Evolutionary conservation across 371 early-diverging fungal genomes (phyloP).

Genomic region (Mortierella sp.): DNA sequence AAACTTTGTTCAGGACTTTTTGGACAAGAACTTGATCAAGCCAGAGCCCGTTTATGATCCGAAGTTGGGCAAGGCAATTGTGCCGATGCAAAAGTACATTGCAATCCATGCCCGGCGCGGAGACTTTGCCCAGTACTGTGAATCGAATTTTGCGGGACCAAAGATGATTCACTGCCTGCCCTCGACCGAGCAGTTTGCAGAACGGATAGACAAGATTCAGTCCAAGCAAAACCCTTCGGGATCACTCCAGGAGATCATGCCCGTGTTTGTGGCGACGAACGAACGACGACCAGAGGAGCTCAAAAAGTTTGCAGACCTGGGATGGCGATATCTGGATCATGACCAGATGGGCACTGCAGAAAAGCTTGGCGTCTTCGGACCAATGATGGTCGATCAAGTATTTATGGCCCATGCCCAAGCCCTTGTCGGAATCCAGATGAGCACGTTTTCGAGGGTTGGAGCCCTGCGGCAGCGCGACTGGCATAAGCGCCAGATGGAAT

Average conservation of each 20-base stretch:
- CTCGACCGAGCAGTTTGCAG: slow-evolving; percentile 41
- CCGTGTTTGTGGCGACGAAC: slow-evolving; percentile 49
- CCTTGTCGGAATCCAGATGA: slow-evolving; percentile 45
- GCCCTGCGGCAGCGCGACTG: slow-evolving; percentile 48
- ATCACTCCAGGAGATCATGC: slow-evolving; percentile 16
- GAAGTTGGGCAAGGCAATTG: slow-evolving; percentile 16
- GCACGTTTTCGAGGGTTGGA: slow-evolving; percentile 48
- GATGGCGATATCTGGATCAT: slow-evolving; percentile 45
- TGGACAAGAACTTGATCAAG: slow-evolving; percentile 27
- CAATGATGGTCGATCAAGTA: slow-evolving; percentile 50
- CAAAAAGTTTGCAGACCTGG: slow-evolving; percentile 49
- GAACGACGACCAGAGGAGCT: slow-evolving; percentile 44
- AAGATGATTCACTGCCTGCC: slow-evolving; percentile 46
- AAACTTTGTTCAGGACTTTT: slow-evolving; percentile 30
- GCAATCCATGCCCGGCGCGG: slow-evolving; percentile 48
- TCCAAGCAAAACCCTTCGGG: slow-evolving; percentile 17
- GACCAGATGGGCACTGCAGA: slow-evolving; percentile 36
- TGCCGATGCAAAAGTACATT: slow-evolving; percentile 34
- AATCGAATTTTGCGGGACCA: slow-evolving; percentile 34
- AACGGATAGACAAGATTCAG: slow-evolving; percentile 35
- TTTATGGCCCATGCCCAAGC: slow-evolving; percentile 47
- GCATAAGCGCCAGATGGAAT: slow-evolving; percentile 37
- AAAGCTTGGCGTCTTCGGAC: slow-evolving; percentile 40
- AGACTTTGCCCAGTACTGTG: slow-evolving; percentile 50
- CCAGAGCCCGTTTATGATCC: slow-evolving; percentile 32